Evolutionary conservation across 805 yeast genomes (phyloP), one percentile per base, ranked within the genome.

Genomic region (Wickerhamiella vanderwaltii): DNA sequence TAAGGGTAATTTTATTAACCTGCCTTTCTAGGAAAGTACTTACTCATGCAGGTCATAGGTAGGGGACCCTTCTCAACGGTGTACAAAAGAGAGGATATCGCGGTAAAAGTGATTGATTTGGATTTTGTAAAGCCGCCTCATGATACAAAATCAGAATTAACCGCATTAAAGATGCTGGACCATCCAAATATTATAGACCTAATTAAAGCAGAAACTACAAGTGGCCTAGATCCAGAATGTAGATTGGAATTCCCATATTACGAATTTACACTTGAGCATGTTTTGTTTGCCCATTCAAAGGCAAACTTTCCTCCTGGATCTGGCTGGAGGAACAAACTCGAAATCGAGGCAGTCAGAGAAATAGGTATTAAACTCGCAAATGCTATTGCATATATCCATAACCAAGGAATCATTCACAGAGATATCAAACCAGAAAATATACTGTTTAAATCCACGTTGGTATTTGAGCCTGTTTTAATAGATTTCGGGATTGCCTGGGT

Each of bases 391-490:
- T 46, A 39, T 43, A 38, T 51, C 13, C 61, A 60, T 18, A 43
- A 32, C 2, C 31, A 43, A 1, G 52, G 58, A 1, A 60, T 71
- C 1, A 54, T 69, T 12, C 58, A 51, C 26, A 69, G 65, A 59
- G 49, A 50, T 61, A 6, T 61, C 49, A 91, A 91, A 58, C 86
- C 91, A 1, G 84, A 78, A 38, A 83, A 83, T 55, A 73, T 83
- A 42, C 58, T 84, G 54, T 75, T 79, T 46, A 62, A 22, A 44
- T 65, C 64, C 18, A 54, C 63, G 15, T 67, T 53, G 17, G 39
- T 50, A 15, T 54, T 48, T 25, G 56, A 37, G 45, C 50, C 58
- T 6, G 51, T 60, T 6, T 47, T 79, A 1, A 72, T 75, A 12
- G 93, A 84, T 52, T 78, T 79, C 58, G 91, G 93, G 5, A 69